Conservation (phyloP, 148 eudicot genomes). For the Polygonum maritimum region DNA sequence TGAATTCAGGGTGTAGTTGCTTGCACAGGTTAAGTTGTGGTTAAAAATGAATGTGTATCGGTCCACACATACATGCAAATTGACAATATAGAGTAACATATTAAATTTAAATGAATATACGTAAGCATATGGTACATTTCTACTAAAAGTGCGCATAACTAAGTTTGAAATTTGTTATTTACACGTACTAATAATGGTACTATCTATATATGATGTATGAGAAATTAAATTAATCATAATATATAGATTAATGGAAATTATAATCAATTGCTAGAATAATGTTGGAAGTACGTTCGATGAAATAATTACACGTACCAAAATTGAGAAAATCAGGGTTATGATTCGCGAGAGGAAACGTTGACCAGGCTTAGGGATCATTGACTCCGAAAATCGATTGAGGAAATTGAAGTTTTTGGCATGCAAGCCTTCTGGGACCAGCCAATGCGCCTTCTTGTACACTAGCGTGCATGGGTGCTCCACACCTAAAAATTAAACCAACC, state of each 20-base stretch:
- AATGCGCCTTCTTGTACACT: slow-evolving; percentile 22
- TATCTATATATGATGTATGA: background rate
- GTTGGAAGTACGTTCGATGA: too few relatives aligned
- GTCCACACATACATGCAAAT: too few relatives aligned
- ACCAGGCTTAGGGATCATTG: slow-evolving; percentile 24
- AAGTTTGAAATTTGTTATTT: too few relatives aligned
- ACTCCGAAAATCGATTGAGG: slow-evolving; percentile 21
- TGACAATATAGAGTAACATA: too few relatives aligned
- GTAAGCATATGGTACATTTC: too few relatives aligned
- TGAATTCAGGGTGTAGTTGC: too few relatives aligned
- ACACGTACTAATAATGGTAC: too few relatives aligned
- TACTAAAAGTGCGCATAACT: too few relatives aligned
- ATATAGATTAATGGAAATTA: too few relatives aligned
- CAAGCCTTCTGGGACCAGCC: slow-evolving; percentile 23
- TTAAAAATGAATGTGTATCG: too few relatives aligned
- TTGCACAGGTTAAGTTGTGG: too few relatives aligned
- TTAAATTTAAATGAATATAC: too few relatives aligned
- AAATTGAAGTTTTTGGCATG: slow-evolving; percentile 8
- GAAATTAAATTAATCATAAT: background rate
- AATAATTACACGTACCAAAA: slow-evolving; percentile 13
- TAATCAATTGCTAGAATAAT: background rate
- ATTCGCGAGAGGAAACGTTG: slow-evolving; percentile 14
- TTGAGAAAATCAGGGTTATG: slow-evolving; percentile 15
- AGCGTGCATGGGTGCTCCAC: slow-evolving; percentile 16
- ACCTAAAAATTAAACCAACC: background rate